These are phyloP conservation scores for Diaporthe citri DNA, from an alignment of 2,329 filamentous ascomycete species.

Conservation along the genomic window DNA sequence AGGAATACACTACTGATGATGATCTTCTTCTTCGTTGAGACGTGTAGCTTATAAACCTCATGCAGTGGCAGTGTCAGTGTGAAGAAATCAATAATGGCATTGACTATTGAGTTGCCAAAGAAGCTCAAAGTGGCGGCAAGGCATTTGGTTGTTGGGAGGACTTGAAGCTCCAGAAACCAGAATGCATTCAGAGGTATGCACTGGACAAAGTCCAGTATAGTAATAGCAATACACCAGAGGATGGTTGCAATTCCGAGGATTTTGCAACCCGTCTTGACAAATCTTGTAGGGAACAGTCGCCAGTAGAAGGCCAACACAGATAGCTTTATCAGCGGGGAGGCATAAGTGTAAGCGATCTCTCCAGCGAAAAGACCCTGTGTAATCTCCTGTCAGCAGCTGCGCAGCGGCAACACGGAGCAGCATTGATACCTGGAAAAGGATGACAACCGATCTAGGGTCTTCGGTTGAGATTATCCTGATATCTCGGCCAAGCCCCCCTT, in stretches of 20 bases:
- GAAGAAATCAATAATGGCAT: background rate
- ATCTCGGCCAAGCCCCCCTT: background rate
- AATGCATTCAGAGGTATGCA: background rate
- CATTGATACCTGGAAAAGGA: background rate
- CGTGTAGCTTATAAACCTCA: background rate
- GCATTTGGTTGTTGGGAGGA: background rate
- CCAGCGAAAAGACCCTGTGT: background rate
- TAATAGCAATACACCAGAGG: background rate
- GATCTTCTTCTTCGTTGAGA: background rate
- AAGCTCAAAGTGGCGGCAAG: background rate
- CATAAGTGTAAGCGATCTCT: background rate
- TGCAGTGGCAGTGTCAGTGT: background rate
- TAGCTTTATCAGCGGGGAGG: background rate
- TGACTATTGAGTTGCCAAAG: background rate
- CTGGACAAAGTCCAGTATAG: background rate
- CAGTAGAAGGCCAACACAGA: slow-evolving; percentile 2
- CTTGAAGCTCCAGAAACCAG: background rate
- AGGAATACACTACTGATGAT: slow-evolving; percentile 1
- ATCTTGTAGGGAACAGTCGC: background rate
- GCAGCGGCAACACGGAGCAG: background rate
- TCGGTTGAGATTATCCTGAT: background rate
- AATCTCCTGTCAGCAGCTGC: background rate
- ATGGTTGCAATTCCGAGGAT: background rate
- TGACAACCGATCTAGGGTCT: background rate
- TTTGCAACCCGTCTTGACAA: background rate